Evolutionary conservation across 495 filamentous ascomycete genomes (phyloP), one percentile per base, ranked within the genome.

Genomic region (Melanomma pulvis-pyrius): DNA sequence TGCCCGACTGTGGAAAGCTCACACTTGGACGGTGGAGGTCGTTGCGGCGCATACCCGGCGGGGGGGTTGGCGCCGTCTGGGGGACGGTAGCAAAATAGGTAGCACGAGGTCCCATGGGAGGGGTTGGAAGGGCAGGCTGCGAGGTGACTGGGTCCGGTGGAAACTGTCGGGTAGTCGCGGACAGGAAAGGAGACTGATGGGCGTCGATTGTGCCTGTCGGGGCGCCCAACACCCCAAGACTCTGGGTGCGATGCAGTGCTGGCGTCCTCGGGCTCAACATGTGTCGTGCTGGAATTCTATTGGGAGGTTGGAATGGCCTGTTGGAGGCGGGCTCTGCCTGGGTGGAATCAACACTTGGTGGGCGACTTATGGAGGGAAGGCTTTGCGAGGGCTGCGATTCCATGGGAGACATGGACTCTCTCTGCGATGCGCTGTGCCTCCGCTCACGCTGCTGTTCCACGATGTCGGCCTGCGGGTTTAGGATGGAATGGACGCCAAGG

Each of bases 201-300:
- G 71, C 75, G 48, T 71, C 72, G 36, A 77, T 75, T 0, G 74
- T 75, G 9, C 63, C 74, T 8, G 73, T 74, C 1, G 71, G 61
- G 12, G 68, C 60, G 5, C 62, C 32, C 17, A 76, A 47, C 0
- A 71, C 68, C 22, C 63, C 55, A 13, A 78, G 44, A 50, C 76
- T 77, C 30, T 70, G 72, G 21, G 71, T 62, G 1, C 75, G 73
- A 30, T 74, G 74, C 30, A 78, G 34, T 2, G 63, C 64, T 21
- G 74, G 74, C 15, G 77, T 77, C 49, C 76, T 49, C 1, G 77
- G 77, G 21, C 68, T 78, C 47, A 75, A 39, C n/a, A 76, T 64
- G 21, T 70, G 71, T 47, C 76, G 59, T 49, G 62, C 39, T 22
- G 47, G 39, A 41, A 19, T 39, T 32, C 63, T 46, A 8, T 51